Percentiles rank a stretch among this genome's conserved stretches.
Evolutionary conservation across 192 early-diverging fungal species (phyloP).

Genomic region (Backusella circina): DNA sequence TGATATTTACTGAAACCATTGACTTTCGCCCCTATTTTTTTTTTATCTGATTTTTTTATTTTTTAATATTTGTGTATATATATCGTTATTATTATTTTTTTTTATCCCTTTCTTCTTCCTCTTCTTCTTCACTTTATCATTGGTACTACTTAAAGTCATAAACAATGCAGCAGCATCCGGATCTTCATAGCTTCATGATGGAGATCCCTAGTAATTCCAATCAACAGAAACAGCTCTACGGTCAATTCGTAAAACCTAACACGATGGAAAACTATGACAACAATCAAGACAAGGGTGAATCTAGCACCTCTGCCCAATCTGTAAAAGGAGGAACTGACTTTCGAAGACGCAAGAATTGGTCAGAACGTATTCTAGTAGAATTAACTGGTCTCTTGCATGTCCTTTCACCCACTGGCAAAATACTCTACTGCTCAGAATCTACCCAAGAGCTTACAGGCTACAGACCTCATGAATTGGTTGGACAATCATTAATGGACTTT

Average conservation of each 20-base stretch:
- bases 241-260: background rate
- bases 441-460: conserved; percentile 40
- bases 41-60: background rate
- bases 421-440: conserved; percentile 45
- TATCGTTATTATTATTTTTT: background rate
- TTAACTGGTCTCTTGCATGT: conserved; percentile 46
- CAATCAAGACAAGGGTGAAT: background rate
- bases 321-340: conserved; percentile 34
- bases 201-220: background rate
- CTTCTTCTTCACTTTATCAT: background rate
- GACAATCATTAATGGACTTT: conserved; percentile 43
- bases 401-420: conserved; percentile 39
- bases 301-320: background rate
- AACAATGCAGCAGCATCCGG: conserved; percentile 4
- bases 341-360: conserved; percentile 46
- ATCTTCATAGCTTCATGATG: background rate
- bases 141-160: no score
- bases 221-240: background rate
- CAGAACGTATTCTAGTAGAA: conserved; percentile 41
- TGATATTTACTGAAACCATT: background rate
- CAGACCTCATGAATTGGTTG: conserved; percentile 41
- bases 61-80: background rate
- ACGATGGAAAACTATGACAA: background rate
- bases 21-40: background rate
- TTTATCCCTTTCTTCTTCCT: background rate